Conservation (phyloP, 306 rosid species). For the Acacia melanoxylon region DNA sequence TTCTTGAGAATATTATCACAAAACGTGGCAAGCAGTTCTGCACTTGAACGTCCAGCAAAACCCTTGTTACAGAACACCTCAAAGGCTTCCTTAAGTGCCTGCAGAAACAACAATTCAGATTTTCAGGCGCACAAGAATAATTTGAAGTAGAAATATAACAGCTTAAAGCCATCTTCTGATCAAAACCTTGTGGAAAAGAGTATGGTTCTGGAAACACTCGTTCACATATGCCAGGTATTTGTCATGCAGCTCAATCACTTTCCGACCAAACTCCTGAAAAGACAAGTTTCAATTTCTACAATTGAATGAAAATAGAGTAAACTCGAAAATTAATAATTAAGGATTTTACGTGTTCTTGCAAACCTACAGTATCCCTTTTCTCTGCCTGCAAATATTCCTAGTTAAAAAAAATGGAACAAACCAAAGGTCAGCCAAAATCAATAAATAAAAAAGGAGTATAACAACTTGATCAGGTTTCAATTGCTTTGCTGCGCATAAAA, state of each 20-base stretch:
- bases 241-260: no score
- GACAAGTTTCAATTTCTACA: slow-evolving; percentile 31
- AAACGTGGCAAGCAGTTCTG: slow-evolving; percentile 92
- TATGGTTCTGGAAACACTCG: no score
- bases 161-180: slow-evolving; percentile 22
- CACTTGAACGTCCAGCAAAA: slow-evolving; percentile 89
- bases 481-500: slow-evolving; percentile 12
- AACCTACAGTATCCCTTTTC: slow-evolving; percentile 69
- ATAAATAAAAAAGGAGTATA: slow-evolving; percentile 8
- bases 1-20: slow-evolving; percentile 92
- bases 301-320: not conserved
- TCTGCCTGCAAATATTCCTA: slow-evolving; percentile 62
- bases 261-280: slow-evolving; percentile 45
- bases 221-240: no score
- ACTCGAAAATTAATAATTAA: not conserved
- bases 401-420: not conserved
- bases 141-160: slow-evolving; percentile 7
- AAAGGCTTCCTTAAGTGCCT: slow-evolving; percentile 96
- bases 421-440: slow-evolving; percentile 23
- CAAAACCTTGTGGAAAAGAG: slow-evolving; percentile 35
- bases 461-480: slow-evolving; percentile 11
- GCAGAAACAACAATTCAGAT: slow-evolving; percentile 10
- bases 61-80: slow-evolving; percentile 89
- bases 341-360: slow-evolving; percentile 69
- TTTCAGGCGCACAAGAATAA: slow-evolving; percentile 7